Base-by-base conservation (phyloP, 2,329 filamentous ascomycete genomes). In the Fusarium globosum region DNA sequence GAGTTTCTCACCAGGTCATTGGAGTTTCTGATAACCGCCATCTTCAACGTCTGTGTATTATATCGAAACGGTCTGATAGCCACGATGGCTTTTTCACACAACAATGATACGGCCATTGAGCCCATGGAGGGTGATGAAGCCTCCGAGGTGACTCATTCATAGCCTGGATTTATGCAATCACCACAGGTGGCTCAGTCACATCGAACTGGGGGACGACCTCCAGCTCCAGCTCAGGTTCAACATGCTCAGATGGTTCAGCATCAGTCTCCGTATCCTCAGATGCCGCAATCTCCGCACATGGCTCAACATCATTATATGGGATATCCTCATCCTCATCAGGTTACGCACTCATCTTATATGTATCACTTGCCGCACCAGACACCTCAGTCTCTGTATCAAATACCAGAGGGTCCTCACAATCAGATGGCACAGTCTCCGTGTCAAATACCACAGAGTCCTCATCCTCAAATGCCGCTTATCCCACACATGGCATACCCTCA, bases 161-260 rank as follows among this genome's bases (percentile, higher is more conserved):
- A 11, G 30, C 30, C 30, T 30, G 30, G 1, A 30, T 30, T 33
- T 56, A 3, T 4, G 13, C 38, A 56, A 14, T 43, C 51, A 21
- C 51, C 13, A 4, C 35, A 30, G 7, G 43, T 60, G 12, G 20
- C 4, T 16, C 57, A 51, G 21, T 41, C 57, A 10, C 45, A 20
- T 28, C 30, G 51, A 35, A 15, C 38, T 1, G 12, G 2, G 36
- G 38, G 28, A n/a, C 20, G 15, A n/a, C 23, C 38, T 14, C 14
- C 53, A 28, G 53, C 63, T 42, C 30, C 53, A n/a, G 18, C 61
- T 26, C 41, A n/a, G 23, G 16, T 48, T 43, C 45, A 61, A 30
- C 35, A 52, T 28, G 39, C 61, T 61, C 64, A 53, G 8, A 58
- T 65, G 23, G 21, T 23, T n/a, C 62, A 65, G 28, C 20, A 33